Evolutionary conservation across 2,329 filamentous ascomycete genomes (phyloP), one percentile per base, ranked within the genome.

Genomic region (Tolypocladium ophioglossoides): DNA sequence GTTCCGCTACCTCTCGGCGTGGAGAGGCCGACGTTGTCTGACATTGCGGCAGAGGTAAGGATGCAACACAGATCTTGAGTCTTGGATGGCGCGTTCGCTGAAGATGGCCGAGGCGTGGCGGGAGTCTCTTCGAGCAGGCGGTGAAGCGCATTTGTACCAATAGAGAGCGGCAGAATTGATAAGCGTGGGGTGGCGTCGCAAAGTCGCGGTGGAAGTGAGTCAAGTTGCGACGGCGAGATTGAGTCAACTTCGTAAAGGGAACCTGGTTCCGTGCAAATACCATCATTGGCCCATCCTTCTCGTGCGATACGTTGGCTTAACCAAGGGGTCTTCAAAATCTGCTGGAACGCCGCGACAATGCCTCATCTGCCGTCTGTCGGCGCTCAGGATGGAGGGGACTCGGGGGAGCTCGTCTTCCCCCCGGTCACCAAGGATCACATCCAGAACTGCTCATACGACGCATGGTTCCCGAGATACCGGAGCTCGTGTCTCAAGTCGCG

Each of bases 1-100:
- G 94, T 99, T 50, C 94, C 94, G 68, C 89, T 95, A 62, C 94
- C 94, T 65, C 94, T 86, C 3, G 94, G 94, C 5, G 94, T 99
- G 55, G 87, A 85, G 64, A 99, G 89, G 55, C 94, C 95, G 66
- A 99, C 94, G 75, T 99, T 99, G 61, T 94, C 91, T 57, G 91
- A 94, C 94, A 97, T 97, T 63, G 37, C 54, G 38, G 39, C 24
- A 34, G 37, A 16, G 49, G 40, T 35, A 48, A 34, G 38, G 51
- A n/a, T 49, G 14, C n/a, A 41, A 35, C 12, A 11, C 22, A 32
- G 50, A 8, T 20, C 22, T 34, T 7, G 35, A 30, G 40, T 14
- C 9, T 14, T 14, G 1, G 22, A 24, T 9, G 10, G 22, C 27
- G 18, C 18, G 44, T 12, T 48, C 12, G 41, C 20, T 47, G 27